Conservation (phyloP, 371 early-diverging fungal species). For the Mortierella sp. region DNA sequence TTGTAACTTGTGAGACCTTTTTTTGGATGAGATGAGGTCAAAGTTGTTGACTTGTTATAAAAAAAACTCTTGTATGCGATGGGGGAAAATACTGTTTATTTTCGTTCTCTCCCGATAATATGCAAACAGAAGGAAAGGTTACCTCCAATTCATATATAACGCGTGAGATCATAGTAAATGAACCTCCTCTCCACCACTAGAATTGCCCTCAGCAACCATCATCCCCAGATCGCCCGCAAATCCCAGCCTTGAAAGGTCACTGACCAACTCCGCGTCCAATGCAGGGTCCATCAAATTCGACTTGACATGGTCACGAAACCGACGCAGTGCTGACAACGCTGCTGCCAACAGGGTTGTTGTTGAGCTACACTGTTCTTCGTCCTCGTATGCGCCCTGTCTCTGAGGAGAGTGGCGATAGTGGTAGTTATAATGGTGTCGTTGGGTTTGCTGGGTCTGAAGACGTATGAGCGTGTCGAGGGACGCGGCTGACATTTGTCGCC, state of each 20-base stretch:
- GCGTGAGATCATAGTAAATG: too few relatives aligned
- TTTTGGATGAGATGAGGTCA: too few relatives aligned
- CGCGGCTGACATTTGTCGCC: background rate
- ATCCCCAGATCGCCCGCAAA: background rate
- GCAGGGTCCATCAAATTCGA: slow-evolving; percentile 33
- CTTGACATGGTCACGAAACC: slow-evolving; percentile 40
- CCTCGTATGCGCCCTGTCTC: background rate
- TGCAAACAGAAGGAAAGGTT: too few relatives aligned
- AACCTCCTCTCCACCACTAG: background rate
- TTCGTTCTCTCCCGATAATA: too few relatives aligned
- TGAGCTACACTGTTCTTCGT: background rate
- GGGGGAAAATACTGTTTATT: too few relatives aligned
- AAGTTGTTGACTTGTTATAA: too few relatives aligned
- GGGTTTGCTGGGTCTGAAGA: background rate
- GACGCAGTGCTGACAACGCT: slow-evolving; percentile 28
- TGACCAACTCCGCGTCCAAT: slow-evolving; percentile 24
- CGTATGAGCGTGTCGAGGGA: background rate
- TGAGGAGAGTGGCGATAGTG: background rate
- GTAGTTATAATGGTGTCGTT: background rate
- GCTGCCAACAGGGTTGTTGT: background rate
- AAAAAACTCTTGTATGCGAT: too few relatives aligned
- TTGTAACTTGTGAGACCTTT: too few relatives aligned
- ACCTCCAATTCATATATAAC: too few relatives aligned
- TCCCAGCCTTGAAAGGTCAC: slow-evolving; percentile 13
- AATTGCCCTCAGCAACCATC: background rate